Conservation (phyloP, 163 green algal genomes). For the Coccomyxa subellipsoidea region DNA sequence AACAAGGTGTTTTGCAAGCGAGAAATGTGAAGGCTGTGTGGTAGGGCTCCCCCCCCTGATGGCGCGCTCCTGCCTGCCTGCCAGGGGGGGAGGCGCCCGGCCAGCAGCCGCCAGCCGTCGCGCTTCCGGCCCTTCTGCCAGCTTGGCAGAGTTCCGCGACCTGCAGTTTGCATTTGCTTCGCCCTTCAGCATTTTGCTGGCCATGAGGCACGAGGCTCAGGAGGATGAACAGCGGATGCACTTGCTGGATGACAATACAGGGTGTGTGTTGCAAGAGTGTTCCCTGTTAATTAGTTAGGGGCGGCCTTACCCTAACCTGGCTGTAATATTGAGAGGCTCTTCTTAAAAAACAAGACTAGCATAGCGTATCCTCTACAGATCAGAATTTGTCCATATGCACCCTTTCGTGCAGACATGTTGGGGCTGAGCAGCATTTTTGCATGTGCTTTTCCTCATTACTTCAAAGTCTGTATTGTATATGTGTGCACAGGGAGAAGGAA, state of each 20-base stretch:
- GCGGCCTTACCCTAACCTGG: too few relatives aligned
- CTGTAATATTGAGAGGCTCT: too few relatives aligned
- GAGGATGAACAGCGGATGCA: neutral
- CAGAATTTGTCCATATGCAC: too few relatives aligned
- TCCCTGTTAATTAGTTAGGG: too few relatives aligned
- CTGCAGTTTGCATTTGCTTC: constrained; percentile 2
- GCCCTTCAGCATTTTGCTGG: neutral
- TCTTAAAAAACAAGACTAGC: too few relatives aligned
- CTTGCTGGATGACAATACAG: neutral
- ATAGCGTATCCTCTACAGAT: too few relatives aligned
- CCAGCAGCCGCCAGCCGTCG: neutral
- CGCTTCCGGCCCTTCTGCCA: neutral
- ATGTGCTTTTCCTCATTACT: too few relatives aligned
- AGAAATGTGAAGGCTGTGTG: neutral
- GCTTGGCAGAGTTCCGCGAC: neutral
- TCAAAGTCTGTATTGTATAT: too few relatives aligned
- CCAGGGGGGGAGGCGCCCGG: neutral
- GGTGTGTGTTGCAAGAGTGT: too few relatives aligned
- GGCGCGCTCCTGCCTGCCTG: neutral
- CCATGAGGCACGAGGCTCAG: neutral
- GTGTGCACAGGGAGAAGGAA: constrained; percentile 76
- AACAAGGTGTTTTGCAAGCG: neutral
- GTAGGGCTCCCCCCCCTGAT: neutral
- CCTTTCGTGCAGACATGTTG: too few relatives aligned
- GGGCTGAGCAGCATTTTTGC: too few relatives aligned